phyloP scores from a whole-genome alignment of 2,329 filamentous ascomycete genomes.

The Sclerotinia nivalis region DNA sequence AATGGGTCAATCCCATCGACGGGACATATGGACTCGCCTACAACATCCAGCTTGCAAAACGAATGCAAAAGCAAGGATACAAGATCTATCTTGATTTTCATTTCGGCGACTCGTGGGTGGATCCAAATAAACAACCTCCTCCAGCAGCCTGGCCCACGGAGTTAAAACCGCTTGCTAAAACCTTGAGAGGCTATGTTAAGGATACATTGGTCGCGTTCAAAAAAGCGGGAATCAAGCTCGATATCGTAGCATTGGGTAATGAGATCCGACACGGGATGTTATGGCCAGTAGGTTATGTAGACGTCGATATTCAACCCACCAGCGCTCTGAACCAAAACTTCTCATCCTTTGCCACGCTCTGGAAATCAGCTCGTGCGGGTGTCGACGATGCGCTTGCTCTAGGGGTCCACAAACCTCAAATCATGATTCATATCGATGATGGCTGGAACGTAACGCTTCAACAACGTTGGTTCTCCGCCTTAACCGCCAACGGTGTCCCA shows the following conservation, averaged over 20 bases:
- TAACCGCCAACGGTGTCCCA: slow-evolving; percentile 53
- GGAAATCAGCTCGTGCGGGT: slow-evolving; percentile 59
- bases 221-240: slow-evolving; percentile 54
- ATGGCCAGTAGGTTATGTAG: slow-evolving; percentile 61
- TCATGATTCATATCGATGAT: slow-evolving; percentile 74
- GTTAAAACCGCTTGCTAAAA: slow-evolving; percentile 57
- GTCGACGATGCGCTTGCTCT: slow-evolving; percentile 61
- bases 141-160: slow-evolving; percentile 64
- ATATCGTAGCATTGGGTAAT: slow-evolving; percentile 71
- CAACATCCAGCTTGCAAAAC: slow-evolving; percentile 63
- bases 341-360: slow-evolving; percentile 60
- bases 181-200: slow-evolving; percentile 67
- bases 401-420: slow-evolving; percentile 54
- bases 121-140: slow-evolving; percentile 62
- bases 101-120: slow-evolving; percentile 67
- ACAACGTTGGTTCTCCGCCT: slow-evolving; percentile 62
- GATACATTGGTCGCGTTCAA: slow-evolving; percentile 62
- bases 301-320: slow-evolving; percentile 43
- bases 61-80: slow-evolving; percentile 62
- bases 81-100: slow-evolving; percentile 62
- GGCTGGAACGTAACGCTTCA: slow-evolving; percentile 69
- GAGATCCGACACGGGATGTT: slow-evolving; percentile 69
- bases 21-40: slow-evolving; percentile 69
- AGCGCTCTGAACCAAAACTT: slow-evolving; percentile 45
- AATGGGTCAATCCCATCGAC: slow-evolving; percentile 68